Conservation (phyloP, 805 yeast species). For the Nakazawaea pomicola region DNA sequence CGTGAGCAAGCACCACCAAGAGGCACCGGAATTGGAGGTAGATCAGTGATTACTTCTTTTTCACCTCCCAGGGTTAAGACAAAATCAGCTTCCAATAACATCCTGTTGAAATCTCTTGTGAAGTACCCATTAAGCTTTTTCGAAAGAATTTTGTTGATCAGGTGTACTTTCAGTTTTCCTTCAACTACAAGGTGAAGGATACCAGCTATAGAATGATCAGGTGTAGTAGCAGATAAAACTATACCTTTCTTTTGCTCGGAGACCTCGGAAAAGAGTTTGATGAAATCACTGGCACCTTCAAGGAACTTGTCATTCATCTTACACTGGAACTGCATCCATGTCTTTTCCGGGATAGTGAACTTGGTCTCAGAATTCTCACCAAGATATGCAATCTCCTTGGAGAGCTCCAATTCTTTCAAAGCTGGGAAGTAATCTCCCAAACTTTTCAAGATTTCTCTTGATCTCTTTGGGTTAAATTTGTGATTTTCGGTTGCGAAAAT, state of each 20-base stretch:
- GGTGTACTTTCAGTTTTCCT: conserved; percentile 34
- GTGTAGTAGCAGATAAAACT: conserved; percentile 47
- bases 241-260: conserved; percentile 47
- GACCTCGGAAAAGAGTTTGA: conserved; percentile 35
- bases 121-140: conserved; percentile 59
- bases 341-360: conserved; percentile 52
- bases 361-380: conserved; percentile 46
- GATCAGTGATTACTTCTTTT: conserved; percentile 11
- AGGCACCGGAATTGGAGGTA: conserved; percentile 42
- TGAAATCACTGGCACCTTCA: conserved; percentile 41
- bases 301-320: conserved; percentile 36
- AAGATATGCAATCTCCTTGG: conserved; percentile 48
- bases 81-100: conserved; percentile 61
- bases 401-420: conserved; percentile 43
- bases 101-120: conserved; percentile 69
- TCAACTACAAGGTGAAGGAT: conserved; percentile 51
- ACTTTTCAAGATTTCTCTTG: conserved; percentile 39
- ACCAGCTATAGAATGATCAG: conserved; percentile 59
- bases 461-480: conserved; percentile 40
- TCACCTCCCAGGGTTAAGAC: conserved; percentile 28
- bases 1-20: conserved; percentile 56
- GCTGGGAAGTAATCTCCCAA: conserved; percentile 50
- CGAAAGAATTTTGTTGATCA: conserved; percentile 51
- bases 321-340: conserved; percentile 33
- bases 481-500: conserved; percentile 51